Evolutionary conservation across 2,329 filamentous ascomycete species (phyloP).

Genomic region (Hirsutella minnesotensis): DNA sequence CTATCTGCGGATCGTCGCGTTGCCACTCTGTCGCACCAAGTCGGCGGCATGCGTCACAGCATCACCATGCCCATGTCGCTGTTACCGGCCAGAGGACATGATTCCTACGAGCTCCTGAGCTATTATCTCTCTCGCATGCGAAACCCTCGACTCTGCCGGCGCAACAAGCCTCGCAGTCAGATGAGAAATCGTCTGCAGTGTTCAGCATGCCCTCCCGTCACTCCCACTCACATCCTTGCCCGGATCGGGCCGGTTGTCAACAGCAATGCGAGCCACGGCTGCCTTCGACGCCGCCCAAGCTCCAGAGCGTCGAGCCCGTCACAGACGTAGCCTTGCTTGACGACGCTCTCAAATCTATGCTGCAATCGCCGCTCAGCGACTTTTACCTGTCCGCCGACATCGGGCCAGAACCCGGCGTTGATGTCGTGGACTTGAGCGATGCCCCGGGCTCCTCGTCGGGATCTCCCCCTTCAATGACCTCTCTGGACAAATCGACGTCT

Average conservation of each 20-base stretch:
- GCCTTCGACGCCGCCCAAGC: neutral
- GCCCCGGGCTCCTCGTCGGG: neutral
- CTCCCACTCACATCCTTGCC: neutral
- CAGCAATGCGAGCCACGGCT: too few species aligned
- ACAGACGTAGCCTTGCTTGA: neutral
- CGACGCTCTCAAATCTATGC: neutral
- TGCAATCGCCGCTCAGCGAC: neutral
- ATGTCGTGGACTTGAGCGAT: neutral
- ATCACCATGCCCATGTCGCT: slow-evolving; percentile 17
- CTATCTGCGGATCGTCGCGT: neutral
- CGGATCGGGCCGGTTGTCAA: too few species aligned
- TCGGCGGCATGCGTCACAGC: slow-evolving; percentile 1
- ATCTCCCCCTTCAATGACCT: neutral
- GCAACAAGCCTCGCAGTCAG: too few species aligned
- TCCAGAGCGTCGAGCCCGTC: neutral
- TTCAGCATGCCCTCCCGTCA: neutral
- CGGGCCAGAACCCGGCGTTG: neutral
- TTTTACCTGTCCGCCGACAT: neutral
- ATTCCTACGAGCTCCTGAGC: slow-evolving; percentile 30
- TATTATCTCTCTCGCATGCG: slow-evolving; percentile 32
- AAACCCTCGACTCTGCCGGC: too few species aligned
- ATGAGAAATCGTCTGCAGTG: neutral
- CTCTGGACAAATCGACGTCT: neutral
- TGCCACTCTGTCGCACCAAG: neutral
- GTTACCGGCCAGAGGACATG: slow-evolving; percentile 17